Base-by-base conservation (phyloP, 768 basidiomycete genomes). In the Jaapia argillacea region DNA sequence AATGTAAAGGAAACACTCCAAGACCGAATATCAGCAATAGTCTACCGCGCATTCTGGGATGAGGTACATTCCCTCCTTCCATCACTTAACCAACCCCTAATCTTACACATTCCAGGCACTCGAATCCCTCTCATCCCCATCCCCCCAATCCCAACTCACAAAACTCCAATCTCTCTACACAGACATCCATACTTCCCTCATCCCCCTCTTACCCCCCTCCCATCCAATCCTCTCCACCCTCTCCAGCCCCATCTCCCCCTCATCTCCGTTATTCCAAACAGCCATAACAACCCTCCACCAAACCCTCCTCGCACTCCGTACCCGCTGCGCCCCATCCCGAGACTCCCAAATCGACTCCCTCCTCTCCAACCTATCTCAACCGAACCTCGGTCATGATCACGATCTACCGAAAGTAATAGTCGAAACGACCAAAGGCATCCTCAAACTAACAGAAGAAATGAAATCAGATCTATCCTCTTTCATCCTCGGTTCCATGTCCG, bases 31-130 rank as follows among this genome's bases (percentile, higher is more conserved):
- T 62, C 60, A 35, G 63, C 64, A 44, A 47, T 68, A 5, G 71
- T 75, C 10, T 79, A 82, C 55, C 65, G 63, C 40, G 82, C 79
- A 3, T 87, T 87, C 56, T 87, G 84, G 84, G 75, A 78, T 33
- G 74, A 82, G 69, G 84, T 85, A 51, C 54, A 70, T 51, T 43
- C 37, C 31, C 3, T 45, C 5, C 45, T 33, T 42, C 50, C 38
- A 7, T 40, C 39, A 35, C 24, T 27, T 10, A 14, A 45, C 33
- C 40, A 6, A 16, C 20, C 31, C 6, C 7, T 2, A 13, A 36
- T 36, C 53, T 65, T 49, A 60, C 46, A 41, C 52, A 46, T 40
- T 35, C 23, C 52, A 86, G 84, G 82, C 75, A 2, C 48, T 70
- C 6, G 65, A 71, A 44, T 56, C 69, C 1, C 66, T 87, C 5